Conservation (phyloP, 2,329 filamentous ascomycete genomes). For the Phialocephala subalpina region DNA sequence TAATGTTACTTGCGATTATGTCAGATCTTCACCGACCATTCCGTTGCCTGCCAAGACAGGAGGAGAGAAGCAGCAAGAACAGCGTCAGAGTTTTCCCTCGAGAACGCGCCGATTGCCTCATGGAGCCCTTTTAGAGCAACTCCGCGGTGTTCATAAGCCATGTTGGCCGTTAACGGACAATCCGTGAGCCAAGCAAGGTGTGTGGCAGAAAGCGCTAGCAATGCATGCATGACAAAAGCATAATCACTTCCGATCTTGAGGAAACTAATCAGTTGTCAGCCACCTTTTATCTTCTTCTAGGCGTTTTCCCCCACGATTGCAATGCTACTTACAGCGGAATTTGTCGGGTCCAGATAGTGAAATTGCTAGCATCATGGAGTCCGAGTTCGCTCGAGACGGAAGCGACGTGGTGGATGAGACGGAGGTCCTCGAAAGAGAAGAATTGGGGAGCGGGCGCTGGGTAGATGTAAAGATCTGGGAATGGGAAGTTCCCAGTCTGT, state of each 20-base stretch:
- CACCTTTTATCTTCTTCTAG: constrained; percentile 7
- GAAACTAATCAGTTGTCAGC: constrained; percentile 63
- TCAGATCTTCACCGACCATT: constrained; percentile 74
- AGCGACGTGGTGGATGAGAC: constrained; percentile 90
- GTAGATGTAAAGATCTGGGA: constrained; percentile 80
- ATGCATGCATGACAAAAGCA: constrained; percentile 91
- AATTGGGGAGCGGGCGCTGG: constrained; percentile 76
- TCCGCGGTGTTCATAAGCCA: constrained; percentile 89
- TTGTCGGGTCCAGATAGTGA: constrained; percentile 92
- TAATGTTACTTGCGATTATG: constrained; percentile 32
- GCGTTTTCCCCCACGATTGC: constrained; percentile 19
- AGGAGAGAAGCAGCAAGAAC: constrained; percentile 91
- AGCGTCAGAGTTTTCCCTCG: constrained; percentile 86
- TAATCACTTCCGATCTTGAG: constrained; percentile 83
- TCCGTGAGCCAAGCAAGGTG: constrained; percentile 91
- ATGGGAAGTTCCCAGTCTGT: constrained; percentile 83
- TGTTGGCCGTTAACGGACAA: constrained; percentile 83
- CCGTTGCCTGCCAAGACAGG: constrained; percentile 93
- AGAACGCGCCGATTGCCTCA: constrained; percentile 86
- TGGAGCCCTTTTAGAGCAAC: constrained; percentile 88
- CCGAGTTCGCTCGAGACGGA: constrained; percentile 85
- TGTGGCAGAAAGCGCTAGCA: constrained; percentile 93
- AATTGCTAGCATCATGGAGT: constrained; percentile 78
- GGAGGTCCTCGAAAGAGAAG: constrained; percentile 80
- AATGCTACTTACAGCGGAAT: constrained; percentile 80